Percentiles rank a stretch among this genome's conserved stretches.
Conservation (phyloP, 164 flowering plant genomes). For the Vitis cinerea region DNA sequence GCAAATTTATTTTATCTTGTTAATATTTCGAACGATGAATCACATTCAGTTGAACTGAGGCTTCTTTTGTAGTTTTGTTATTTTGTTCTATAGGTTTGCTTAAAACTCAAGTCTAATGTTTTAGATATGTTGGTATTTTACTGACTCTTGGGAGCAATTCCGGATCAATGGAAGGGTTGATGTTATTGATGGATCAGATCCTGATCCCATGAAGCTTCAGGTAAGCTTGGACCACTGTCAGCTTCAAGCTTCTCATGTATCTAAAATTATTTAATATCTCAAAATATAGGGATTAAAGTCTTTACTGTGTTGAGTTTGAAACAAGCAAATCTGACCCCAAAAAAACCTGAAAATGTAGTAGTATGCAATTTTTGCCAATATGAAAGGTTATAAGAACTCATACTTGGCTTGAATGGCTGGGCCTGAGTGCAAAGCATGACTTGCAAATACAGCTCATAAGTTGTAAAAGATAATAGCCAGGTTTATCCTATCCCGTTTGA, state of each 20-base stretch:
- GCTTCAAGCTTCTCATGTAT: not conserved
- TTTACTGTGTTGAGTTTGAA: too few species aligned
- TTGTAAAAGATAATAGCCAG: too few species aligned
- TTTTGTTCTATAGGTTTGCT: not conserved
- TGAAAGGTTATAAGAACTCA: too few species aligned
- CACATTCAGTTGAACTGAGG: not conserved
- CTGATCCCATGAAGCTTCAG: slow-evolving; percentile 66
- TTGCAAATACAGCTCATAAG: too few species aligned
- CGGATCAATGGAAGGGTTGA: slow-evolving; percentile 75
- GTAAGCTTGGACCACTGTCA: slow-evolving; percentile 26
- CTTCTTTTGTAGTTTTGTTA: not conserved
- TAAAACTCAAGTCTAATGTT: slow-evolving; percentile 10
- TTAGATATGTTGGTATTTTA: slow-evolving; percentile 95
- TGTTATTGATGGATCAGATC: slow-evolving; percentile 58
- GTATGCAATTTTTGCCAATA: too few species aligned
- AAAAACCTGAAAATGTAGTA: too few species aligned
- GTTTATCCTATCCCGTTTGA: too few species aligned
- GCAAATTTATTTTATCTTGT: not conserved
- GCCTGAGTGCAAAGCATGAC: too few species aligned
- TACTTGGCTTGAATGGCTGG: too few species aligned
- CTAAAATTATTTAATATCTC: too few species aligned
- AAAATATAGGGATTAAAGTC: too few species aligned
- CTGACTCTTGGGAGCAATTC: slow-evolving; percentile 97
- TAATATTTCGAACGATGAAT: not conserved
- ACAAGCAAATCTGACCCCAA: too few species aligned